These are phyloP conservation scores for Gastrodia elata DNA, from an alignment of 106 monocot genomes.

Conservation along the genomic window DNA sequence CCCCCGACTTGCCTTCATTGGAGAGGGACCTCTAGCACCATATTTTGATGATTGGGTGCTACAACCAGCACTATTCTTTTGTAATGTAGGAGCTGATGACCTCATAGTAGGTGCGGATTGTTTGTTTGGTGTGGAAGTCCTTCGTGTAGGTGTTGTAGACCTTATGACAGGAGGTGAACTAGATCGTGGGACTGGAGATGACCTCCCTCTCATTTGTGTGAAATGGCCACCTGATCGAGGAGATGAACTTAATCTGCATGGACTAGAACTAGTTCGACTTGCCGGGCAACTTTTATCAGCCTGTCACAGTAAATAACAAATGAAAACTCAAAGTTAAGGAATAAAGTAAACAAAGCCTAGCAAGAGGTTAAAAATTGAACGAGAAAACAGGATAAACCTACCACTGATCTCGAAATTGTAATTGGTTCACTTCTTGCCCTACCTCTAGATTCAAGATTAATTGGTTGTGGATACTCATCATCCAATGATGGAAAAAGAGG, in stretches of 20 bases:
- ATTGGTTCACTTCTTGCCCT: conserved; percentile 54
- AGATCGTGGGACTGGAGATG: conserved; percentile 53
- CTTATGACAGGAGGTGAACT: conserved; percentile 33
- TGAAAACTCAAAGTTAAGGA: background rate
- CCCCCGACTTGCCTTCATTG: conserved; percentile 43
- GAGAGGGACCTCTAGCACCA: conserved; percentile 52
- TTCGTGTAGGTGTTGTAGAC: conserved; percentile 25
- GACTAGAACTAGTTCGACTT: conserved; percentile 72
- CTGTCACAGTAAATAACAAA: conserved; percentile 20
- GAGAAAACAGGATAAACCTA: conserved; percentile 17
- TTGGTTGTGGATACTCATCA: conserved; percentile 48
- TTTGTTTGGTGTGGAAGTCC: conserved; percentile 48
- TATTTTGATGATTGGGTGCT: conserved; percentile 29
- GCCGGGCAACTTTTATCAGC: conserved; percentile 37
- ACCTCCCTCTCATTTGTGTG: conserved; percentile 33
- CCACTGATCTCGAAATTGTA: conserved; percentile 44
- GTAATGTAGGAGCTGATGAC: conserved; percentile 50
- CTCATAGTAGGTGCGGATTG: conserved; percentile 40
- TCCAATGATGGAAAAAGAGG: conserved; percentile 94
- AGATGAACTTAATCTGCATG: conserved; percentile 61
- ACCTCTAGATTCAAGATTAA: conserved; percentile 38
- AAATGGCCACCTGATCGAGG: conserved; percentile 40
- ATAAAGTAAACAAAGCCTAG: background rate
- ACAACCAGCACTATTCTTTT: conserved; percentile 51
- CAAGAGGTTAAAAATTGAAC: too few relatives aligned